These are phyloP conservation scores for Boletus fagicola DNA, from an alignment of 768 basidiomycete genomes.

Conservation along the genomic window DNA sequence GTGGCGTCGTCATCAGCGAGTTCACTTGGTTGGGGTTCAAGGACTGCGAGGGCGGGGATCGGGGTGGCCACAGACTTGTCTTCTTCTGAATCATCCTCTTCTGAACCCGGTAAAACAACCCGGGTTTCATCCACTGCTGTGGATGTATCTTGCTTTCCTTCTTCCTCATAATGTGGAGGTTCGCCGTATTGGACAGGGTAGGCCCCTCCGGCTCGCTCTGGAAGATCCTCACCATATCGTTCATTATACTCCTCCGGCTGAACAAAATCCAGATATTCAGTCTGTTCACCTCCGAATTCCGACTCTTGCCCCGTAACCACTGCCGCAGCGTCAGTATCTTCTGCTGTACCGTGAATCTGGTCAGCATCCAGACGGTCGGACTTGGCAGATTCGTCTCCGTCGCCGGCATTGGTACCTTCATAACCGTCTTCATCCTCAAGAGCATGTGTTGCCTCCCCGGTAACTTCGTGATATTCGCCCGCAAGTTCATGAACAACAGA, in stretches of 20 bases:
- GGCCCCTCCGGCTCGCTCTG: slow-evolving; percentile 27
- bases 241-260: slow-evolving; percentile 38
- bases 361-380: slow-evolving; percentile 30
- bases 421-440: slow-evolving; percentile 26
- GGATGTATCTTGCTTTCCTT: slow-evolving; percentile 19
- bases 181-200: slow-evolving; percentile 18
- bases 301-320: slow-evolving; percentile 7
- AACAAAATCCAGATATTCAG: slow-evolving; percentile 34
- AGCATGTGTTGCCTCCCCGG: slow-evolving; percentile 11
- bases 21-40: slow-evolving; percentile 10
- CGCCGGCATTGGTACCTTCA: slow-evolving; percentile 15
- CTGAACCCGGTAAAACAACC: slow-evolving; percentile 5
- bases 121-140: slow-evolving; percentile 21
- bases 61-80: slow-evolving; percentile 17
- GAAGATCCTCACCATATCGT: slow-evolving; percentile 35
- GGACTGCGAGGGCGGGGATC: slow-evolving; percentile 1
- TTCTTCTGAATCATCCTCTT: slow-evolving; percentile 19
- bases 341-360: slow-evolving; percentile 24
- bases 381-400: slow-evolving; percentile 18
- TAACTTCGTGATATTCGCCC: slow-evolving; percentile 19
- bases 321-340: slow-evolving; percentile 24
- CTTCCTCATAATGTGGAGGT: slow-evolving; percentile 24
- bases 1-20: background rate
- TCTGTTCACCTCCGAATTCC: slow-evolving; percentile 32
- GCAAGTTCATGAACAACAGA: slow-evolving; percentile 8